Evolutionary conservation across 2,329 filamentous ascomycete genomes (phyloP), one percentile per base, ranked within the genome.

Genomic region (Aspergillus hiratsukae): DNA sequence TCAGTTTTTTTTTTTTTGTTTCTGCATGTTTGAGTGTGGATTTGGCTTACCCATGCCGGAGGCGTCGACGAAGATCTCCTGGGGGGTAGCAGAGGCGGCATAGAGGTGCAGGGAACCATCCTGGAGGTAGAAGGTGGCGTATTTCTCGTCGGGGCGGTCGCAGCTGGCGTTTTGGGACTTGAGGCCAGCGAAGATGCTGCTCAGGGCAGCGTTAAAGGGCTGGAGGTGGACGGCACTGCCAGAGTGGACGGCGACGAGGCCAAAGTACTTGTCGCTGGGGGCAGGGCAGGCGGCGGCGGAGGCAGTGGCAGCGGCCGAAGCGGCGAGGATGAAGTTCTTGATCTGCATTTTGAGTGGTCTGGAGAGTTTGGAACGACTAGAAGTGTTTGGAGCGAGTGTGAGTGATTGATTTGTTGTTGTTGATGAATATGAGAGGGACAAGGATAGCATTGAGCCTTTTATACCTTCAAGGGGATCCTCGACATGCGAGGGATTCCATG

Each of bases 31-130:
- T 19, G 27, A 28, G 52, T 37, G 52, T 35, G 25, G 23, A 23
- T 49, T 3, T 8, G 29, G 64, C 77, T 45, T 78, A 78, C 81
- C 83, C 81, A 84, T 84, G 64, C 81, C 83, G 48, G 80, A 83
- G 48, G 80, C 78, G 68, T 86, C 83, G 43, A 79, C 78, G 60
- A 66, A 85, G 51, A 82, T 57, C 63, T 79, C 70, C 73, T 86
- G 83, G 2, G 72, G 70, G 48, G 71, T 72, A 4, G 70, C 73
- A 23, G 72, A 70, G 27, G 65, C 61, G 35, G 75, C 76, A 70
- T 79, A 83, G 31, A 87, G 77, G 66, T 69, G 78, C 28, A 84
- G 75, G 48, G 73, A 73, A 49, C 72, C 73, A 48, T 80, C 72
- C 43, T 75, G 52, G 62, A 85, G 69, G 61, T 72, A 72, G 70